phyloP scores from a whole-genome alignment of 257 asterid genomes.

The Jacaranda mimosifolia region DNA sequence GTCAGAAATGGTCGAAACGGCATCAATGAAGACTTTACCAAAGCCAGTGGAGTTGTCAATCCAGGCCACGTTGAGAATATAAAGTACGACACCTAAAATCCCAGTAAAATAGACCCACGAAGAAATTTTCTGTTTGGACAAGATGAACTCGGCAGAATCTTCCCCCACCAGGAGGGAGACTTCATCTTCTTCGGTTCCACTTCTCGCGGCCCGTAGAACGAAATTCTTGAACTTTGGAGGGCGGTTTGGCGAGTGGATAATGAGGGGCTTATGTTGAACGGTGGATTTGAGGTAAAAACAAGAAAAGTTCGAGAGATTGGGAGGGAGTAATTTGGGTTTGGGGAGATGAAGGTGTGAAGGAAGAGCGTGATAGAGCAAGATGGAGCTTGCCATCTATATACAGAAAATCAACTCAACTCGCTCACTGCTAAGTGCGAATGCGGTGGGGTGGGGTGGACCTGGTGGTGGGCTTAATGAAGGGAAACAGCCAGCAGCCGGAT shows the following conservation, averaged over 20 bases:
- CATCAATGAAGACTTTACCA: slow-evolving; percentile 72
- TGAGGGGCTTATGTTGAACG: slow-evolving; percentile 11
- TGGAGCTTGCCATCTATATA: slow-evolving; percentile 44
- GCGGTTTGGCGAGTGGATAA: slow-evolving; percentile 15
- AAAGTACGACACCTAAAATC: slow-evolving; percentile 76
- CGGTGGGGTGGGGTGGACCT: too few species aligned
- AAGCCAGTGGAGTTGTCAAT: slow-evolving; percentile 84
- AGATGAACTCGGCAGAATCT: slow-evolving; percentile 80
- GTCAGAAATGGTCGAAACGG: slow-evolving; percentile 69
- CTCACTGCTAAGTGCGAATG: too few species aligned
- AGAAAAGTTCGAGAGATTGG: slow-evolving; percentile 10
- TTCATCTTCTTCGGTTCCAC: slow-evolving; percentile 52
- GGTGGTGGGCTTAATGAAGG: too few species aligned
- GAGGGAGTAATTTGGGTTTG: slow-evolving; percentile 41
- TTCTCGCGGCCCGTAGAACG: slow-evolving; percentile 48
- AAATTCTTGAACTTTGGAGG: slow-evolving; percentile 26
- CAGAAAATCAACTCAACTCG: background rate
- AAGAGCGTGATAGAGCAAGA: slow-evolving; percentile 47
- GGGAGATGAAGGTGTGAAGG: slow-evolving; percentile 41
- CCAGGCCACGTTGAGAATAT: slow-evolving; percentile 74
- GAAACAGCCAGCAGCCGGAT: too few species aligned
- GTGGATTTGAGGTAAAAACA: slow-evolving; percentile 26
- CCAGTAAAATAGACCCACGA: slow-evolving; percentile 83
- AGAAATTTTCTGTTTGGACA: slow-evolving; percentile 74
- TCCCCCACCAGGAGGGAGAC: slow-evolving; percentile 64